phyloP scores from a whole-genome alignment of 192 early-diverging fungal species.

The Obelidium mucronatum region DNA sequence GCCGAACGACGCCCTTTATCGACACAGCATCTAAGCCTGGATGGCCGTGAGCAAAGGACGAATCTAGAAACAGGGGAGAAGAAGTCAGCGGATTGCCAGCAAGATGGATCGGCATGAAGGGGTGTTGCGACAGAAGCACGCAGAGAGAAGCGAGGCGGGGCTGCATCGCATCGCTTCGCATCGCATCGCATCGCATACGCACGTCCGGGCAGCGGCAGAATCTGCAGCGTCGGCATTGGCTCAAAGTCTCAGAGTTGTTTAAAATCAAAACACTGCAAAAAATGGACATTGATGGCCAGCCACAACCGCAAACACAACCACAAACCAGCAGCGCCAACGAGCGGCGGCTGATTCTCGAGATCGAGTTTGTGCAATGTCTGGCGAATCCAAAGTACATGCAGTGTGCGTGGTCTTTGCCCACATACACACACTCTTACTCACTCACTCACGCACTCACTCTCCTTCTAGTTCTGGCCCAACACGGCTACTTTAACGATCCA shows the following conservation, averaged over 20 bases:
- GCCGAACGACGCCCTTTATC: slow-evolving; percentile 21
- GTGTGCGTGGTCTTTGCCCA: slow-evolving; percentile 54
- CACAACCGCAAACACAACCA: not conserved
- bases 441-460: not conserved
- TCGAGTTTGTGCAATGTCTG: slow-evolving; percentile 95
- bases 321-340: slow-evolving; percentile 16
- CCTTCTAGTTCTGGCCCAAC: slow-evolving; percentile 77
- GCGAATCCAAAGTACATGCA: slow-evolving; percentile 95
- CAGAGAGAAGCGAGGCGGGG: too few species aligned
- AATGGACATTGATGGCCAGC: not conserved
- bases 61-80: not conserved
- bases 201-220: not conserved
- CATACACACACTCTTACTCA: not conserved
- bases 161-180: too few species aligned
- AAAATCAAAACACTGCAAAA: not conserved
- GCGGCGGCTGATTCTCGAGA: slow-evolving; percentile 83
- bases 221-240: not conserved
- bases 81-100: not conserved
- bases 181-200: not conserved
- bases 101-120: too few species aligned
- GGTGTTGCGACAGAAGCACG: too few species aligned
- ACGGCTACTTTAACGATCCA: slow-evolving; percentile 82
- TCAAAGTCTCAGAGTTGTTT: too few species aligned
- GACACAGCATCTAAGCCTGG: slow-evolving; percentile 28
- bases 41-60: slow-evolving; percentile 20